These are phyloP conservation scores for Backusella westeae DNA, from an alignment of 192 early-diverging fungal genomes.

Conservation along the genomic window DNA sequence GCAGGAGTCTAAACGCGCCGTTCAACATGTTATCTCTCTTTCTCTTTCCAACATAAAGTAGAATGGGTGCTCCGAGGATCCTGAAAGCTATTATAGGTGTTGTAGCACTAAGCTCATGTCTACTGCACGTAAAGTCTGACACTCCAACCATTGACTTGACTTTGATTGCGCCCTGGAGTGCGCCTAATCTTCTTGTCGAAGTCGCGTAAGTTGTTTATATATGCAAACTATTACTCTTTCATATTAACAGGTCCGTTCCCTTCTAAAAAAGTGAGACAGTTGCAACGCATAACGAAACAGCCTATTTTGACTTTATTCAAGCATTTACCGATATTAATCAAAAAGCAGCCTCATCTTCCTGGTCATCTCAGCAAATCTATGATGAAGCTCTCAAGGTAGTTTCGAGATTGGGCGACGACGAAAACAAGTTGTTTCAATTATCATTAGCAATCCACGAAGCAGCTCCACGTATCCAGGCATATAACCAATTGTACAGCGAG, in stretches of 20 bases:
- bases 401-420: constrained; percentile 43
- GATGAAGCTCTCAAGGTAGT: constrained; percentile 47
- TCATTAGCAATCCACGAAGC: constrained; percentile 64
- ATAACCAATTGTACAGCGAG: constrained; percentile 78
- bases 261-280: constrained; percentile 58
- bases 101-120: not conserved
- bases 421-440: constrained; percentile 62
- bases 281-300: constrained; percentile 57
- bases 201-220: constrained; percentile 56
- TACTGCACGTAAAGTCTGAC: not conserved
- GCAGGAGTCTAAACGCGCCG: not conserved
- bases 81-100: constrained; percentile 13
- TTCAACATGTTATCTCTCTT: not conserved
- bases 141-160: constrained; percentile 51
- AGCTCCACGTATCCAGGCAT: constrained; percentile 81
- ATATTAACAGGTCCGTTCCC: no score
- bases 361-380: constrained; percentile 48
- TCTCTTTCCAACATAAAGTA: not conserved
- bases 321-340: constrained; percentile 45
- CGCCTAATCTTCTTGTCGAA: constrained; percentile 73
- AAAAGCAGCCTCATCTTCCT: not conserved
- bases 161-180: constrained; percentile 57
- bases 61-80: not conserved
- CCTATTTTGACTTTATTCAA: constrained; percentile 62
- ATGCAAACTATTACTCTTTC: no score